phyloP scores from a whole-genome alignment of 148 eudicot genomes.

The Rheum nobile region DNA sequence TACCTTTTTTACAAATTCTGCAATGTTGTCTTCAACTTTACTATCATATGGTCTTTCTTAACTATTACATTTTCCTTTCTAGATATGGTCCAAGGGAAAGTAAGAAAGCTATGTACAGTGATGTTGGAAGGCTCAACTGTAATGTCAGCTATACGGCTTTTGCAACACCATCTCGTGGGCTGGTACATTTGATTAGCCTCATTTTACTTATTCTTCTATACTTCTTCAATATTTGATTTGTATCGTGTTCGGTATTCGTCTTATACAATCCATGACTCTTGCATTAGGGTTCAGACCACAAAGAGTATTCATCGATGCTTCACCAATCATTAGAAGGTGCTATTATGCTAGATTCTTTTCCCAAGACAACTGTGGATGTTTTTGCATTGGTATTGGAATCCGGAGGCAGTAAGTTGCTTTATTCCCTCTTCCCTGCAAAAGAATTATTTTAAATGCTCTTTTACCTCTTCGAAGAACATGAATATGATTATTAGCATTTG shows the following conservation, averaged over 20 bases:
- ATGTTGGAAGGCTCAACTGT: slow-evolving; percentile 75
- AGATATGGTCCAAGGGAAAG: slow-evolving; percentile 99
- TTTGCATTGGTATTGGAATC: slow-evolving; percentile 97
- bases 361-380: slow-evolving; percentile 95
- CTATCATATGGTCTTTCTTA: neutral
- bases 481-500: neutral
- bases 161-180: slow-evolving; percentile 68
- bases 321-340: slow-evolving; percentile 97
- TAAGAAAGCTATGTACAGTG: slow-evolving; percentile 96
- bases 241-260: neutral
- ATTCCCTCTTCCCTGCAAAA: neutral
- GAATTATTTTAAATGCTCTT: neutral
- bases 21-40: neutral
- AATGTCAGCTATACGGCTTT: slow-evolving; percentile 81
- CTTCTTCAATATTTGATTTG: neutral
- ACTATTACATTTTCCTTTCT: slow-evolving; percentile 8
- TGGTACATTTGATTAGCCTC: slow-evolving; percentile 26
- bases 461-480: neutral
- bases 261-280: slow-evolving; percentile 5
- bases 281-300: slow-evolving; percentile 56
- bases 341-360: slow-evolving; percentile 80
- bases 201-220: neutral
- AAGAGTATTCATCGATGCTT: slow-evolving; percentile 67
- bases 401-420: slow-evolving; percentile 72
- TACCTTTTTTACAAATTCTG: neutral